Percentiles rank a stretch among this genome's conserved stretches.
These are phyloP conservation scores for Teratosphaeria gauchensis DNA, from an alignment of 2,329 filamentous ascomycete genomes.

Conservation along the genomic window DNA sequence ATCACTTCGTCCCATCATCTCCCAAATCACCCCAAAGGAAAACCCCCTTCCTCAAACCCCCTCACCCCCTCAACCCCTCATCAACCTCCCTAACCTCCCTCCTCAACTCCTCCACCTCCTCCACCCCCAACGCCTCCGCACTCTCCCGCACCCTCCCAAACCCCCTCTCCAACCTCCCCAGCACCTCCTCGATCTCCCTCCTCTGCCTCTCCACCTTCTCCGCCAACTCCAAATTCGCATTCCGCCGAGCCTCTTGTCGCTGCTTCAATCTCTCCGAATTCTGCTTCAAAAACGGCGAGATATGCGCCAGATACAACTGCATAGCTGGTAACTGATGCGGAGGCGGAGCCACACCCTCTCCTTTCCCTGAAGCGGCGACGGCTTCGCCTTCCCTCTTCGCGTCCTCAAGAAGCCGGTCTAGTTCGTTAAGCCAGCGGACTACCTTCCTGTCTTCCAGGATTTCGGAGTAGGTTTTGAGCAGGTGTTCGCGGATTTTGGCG, in stretches of 20 bases:
- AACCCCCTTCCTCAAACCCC: no score
- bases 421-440: constrained; percentile 48
- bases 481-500: constrained; percentile 45
- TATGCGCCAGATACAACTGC: constrained; percentile 49
- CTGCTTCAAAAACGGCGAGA: constrained; percentile 46
- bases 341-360: constrained; percentile 29
- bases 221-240: constrained; percentile 44
- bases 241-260: constrained; percentile 41
- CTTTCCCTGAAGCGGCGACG: constrained; percentile 34
- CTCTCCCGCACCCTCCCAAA: constrained; percentile 48
- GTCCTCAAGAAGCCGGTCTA: constrained; percentile 51
- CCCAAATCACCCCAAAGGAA: no score
- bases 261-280: constrained; percentile 40
- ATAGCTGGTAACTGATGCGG: constrained; percentile 47
- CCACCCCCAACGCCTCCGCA: constrained; percentile 29
- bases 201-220: constrained; percentile 45
- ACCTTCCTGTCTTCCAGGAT: constrained; percentile 49
- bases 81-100: constrained; percentile 22
- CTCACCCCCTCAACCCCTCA: constrained; percentile 5
- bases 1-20: no score
- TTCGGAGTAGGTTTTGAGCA: constrained; percentile 47
- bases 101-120: constrained; percentile 20
- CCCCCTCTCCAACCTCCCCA: constrained; percentile 46
- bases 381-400: constrained; percentile 43
- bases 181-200: constrained; percentile 46